Percentiles rank a stretch among this genome's conserved stretches.
These are phyloP conservation scores for Wallacemonas rigidus DNA, from an alignment of 208 protist genomes.

Conservation along the genomic window DNA sequence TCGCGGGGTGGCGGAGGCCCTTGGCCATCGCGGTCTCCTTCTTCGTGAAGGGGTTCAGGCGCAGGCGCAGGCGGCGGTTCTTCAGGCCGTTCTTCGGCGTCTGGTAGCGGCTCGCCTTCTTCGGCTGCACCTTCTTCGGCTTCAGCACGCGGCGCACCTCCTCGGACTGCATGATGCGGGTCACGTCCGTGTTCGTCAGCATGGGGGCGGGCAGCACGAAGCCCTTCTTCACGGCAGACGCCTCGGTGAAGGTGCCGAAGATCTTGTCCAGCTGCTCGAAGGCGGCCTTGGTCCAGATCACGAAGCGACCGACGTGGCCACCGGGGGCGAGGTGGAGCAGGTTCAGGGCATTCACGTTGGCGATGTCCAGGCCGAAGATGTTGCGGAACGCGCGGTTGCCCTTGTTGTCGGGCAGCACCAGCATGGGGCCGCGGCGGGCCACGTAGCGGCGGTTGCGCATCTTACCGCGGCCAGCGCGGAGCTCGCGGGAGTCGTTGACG, in stretches of 20 bases:
- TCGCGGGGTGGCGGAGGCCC: conserved; percentile 50
- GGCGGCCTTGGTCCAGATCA: conserved; percentile 96
- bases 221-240: conserved; percentile 89
- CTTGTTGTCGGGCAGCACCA: no score
- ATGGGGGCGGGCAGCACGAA: conserved; percentile 71
- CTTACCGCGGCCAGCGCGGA: no score
- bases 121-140: conserved; percentile 73
- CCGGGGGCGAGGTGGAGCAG: no score
- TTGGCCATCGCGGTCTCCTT: conserved; percentile 56
- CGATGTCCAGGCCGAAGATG: no score
- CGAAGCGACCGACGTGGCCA: no score
- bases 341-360: no score
- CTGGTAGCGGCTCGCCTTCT: conserved; percentile 53
- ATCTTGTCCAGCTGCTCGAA: conserved; percentile 97
- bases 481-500: no score
- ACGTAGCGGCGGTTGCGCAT: no score
- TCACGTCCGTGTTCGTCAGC: conserved; percentile 77
- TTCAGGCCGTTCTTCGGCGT: conserved; percentile 70
- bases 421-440: no score
- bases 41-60: conserved; percentile 79
- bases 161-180: conserved; percentile 82
- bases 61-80: conserved; percentile 78
- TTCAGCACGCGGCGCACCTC: conserved; percentile 79
- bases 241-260: conserved; percentile 93
- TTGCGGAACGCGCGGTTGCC: no score